Conservation (phyloP, 441 rosid genomes). For the Euphorbia corollata region DNA sequence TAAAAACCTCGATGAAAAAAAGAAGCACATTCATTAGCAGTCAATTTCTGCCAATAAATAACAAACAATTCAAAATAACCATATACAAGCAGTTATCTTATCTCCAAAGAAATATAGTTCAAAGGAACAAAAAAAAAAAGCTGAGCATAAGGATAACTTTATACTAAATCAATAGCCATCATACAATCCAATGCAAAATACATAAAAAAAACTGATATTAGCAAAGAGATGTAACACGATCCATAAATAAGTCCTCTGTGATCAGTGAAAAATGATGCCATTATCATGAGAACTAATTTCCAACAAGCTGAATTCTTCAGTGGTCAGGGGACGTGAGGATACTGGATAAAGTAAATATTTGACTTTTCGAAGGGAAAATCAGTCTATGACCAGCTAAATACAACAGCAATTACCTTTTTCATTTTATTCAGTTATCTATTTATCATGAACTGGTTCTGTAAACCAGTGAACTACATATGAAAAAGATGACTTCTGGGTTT, state of each 20-base stretch:
- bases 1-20: neutral
- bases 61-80: neutral
- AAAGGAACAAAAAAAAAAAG: neutral
- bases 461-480: no score
- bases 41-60: neutral
- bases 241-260: neutral
- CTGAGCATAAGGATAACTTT: neutral
- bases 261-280: neutral
- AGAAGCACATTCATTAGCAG: neutral
- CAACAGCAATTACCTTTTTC: neutral
- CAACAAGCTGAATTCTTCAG: neutral
- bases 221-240: neutral
- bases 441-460: no score
- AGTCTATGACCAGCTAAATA: no score
- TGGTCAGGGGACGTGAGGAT: neutral
- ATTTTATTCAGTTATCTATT: no score
- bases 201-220: neutral
- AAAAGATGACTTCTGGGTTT: neutral
- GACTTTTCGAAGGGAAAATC: neutral
- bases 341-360: neutral
- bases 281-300: neutral
- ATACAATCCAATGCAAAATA: constrained; percentile 1
- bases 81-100: neutral
- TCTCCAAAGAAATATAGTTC: neutral
- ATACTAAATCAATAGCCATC: neutral